These are phyloP conservation scores for Penicillium steckii DNA, from an alignment of 495 filamentous ascomycete species.

Conservation along the genomic window DNA sequence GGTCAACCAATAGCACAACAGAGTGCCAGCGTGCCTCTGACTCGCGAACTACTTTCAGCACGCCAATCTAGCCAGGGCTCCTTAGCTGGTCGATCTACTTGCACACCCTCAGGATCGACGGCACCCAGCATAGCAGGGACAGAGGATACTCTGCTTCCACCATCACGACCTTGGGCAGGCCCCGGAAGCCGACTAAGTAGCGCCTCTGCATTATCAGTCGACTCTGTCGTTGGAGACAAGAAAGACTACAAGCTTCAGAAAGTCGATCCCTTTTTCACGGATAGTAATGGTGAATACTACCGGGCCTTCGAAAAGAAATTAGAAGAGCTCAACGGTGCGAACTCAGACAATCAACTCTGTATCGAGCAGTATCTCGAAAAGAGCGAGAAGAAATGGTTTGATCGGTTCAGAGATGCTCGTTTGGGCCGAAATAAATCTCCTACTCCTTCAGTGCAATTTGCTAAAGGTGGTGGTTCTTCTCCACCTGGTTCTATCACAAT, in stretches of 20 bases:
- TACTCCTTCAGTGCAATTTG: constrained; percentile 39
- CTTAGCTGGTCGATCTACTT: constrained; percentile 15
- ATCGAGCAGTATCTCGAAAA: constrained; percentile 67
- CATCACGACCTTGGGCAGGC: constrained; percentile 31
- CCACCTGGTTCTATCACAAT: constrained; percentile 35
- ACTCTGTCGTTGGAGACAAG: constrained; percentile 59
- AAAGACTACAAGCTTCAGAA: constrained; percentile 66
- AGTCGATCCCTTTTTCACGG: constrained; percentile 70
- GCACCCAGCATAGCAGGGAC: constrained; percentile 39
- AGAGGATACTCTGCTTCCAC: constrained; percentile 39
- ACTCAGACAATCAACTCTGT: constrained; percentile 59
- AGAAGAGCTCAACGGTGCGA: constrained; percentile 54
- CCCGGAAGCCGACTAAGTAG: constrained; percentile 40
- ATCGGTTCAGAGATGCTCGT: constrained; percentile 59
- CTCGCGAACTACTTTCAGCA: constrained; percentile 18
- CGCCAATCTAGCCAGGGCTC: constrained; percentile 34
- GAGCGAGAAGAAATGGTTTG: constrained; percentile 72
- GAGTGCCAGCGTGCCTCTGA: constrained; percentile 12
- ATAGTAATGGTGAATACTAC: constrained; percentile 63
- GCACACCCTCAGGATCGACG: constrained; percentile 20
- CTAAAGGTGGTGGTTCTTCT: constrained; percentile 33
- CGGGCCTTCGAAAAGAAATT: constrained; percentile 59
- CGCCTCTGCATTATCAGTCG: constrained; percentile 49
- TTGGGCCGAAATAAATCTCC: constrained; percentile 48
- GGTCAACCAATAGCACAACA: constrained; percentile 11